phyloP scores from a whole-genome alignment of 805 yeast species.

The Barnettozyma californica region DNA sequence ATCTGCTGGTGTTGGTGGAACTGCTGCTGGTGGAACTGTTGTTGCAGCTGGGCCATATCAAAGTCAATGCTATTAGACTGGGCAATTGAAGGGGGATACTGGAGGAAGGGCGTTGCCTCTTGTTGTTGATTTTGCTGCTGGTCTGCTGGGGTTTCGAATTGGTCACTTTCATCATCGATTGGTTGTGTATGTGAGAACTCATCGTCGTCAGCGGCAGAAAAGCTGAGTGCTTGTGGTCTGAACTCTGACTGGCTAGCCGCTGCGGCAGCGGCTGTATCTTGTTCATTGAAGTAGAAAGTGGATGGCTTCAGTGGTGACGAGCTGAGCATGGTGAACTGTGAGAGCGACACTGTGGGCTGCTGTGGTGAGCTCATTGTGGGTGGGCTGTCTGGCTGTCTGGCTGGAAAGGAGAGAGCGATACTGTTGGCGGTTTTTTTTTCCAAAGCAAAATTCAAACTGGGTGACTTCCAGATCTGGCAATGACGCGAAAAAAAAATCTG shows the following conservation, averaged over 20 bases:
- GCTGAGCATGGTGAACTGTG: conserved; percentile 17
- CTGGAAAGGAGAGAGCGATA: background rate
- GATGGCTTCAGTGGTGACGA: conserved; percentile 19
- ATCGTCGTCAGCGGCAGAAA: background rate
- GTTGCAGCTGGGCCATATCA: background rate
- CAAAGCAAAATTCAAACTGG: background rate
- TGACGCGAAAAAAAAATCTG: conserved; percentile 8
- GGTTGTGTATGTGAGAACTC: background rate
- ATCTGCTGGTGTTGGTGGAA: background rate
- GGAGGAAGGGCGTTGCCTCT: background rate
- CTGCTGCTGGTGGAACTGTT: background rate
- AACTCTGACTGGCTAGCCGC: background rate
- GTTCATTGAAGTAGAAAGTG: conserved; percentile 13
- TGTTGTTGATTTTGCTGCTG: background rate
- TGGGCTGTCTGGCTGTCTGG: background rate
- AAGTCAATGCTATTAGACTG: background rate
- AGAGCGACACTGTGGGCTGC: conserved; percentile 11
- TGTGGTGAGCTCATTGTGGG: conserved; percentile 16
- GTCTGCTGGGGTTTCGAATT: background rate
- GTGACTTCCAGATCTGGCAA: conserved; percentile 10
- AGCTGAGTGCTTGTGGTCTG: conserved; percentile 1
- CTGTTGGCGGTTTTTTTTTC: background rate
- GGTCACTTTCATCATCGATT: background rate
- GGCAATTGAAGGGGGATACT: background rate
- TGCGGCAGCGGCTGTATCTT: background rate